Evolutionary conservation across 495 filamentous ascomycete genomes (phyloP), one percentile per base, ranked within the genome.

Genomic region (Aspergillus egyptiacus): DNA sequence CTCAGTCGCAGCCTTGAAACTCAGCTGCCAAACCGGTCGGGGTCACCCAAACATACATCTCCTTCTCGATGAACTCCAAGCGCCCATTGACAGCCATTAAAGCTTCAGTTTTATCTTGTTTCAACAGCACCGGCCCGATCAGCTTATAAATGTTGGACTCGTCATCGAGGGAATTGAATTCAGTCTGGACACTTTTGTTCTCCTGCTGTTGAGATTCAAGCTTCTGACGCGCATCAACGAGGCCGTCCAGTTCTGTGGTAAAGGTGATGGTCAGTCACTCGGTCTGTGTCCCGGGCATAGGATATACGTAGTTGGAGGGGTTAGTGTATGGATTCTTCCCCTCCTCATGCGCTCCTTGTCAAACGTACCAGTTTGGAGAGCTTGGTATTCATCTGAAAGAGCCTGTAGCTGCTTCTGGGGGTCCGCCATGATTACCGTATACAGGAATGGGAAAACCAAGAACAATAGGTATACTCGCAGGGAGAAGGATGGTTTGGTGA

Each of bases 171-270:
- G 75, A 75, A 24, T 77, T 68, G 67, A 98, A 96, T 72, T 98
- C 93, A 82, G 87, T 87, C 63, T 95, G 83, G 1, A 98, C 93
- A 18, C 83, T 82, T 39, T 82, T 69, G 64, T 96, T 97, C 65
- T 98, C 93, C 62, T 95, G 86, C 55, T 86, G 82, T 67, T 98
- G 93, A 20, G 88, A 87, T 65, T 96, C 91, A 33, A 98, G 83
- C 65, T 85, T 91, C 68, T 98, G 90, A 34, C 89, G 81, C n/a
- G 91, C 83, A 15, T 82, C 73, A 35, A 97, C 76, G 18, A 80
- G 68, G 35, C 77, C 73, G 66, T 85, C 83, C 41, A 97, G 78
- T 51, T 97, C 93, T 94, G 55, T 10, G 24, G 20, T 7, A 14
- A 0, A 28, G 19, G 23, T n/a, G n/a, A 11, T 19, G 23, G 37